phyloP scores from a whole-genome alignment of 139 green algal species.

The Chlorella sp. region DNA sequence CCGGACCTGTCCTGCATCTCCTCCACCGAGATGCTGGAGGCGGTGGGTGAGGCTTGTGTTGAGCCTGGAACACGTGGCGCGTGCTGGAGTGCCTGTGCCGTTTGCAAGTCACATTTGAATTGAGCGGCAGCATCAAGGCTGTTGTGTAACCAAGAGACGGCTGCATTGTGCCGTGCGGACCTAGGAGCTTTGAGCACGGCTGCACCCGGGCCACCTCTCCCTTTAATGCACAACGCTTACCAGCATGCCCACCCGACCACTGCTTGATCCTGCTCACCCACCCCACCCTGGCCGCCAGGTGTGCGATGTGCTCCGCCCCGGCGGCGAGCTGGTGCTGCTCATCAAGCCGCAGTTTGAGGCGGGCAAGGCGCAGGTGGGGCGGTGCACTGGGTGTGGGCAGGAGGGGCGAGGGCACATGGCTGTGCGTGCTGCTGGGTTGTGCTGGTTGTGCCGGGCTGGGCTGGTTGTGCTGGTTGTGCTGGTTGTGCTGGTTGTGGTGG shows the following conservation, averaged over 20 bases:
- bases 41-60: background rate
- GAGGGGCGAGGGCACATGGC: background rate
- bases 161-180: background rate
- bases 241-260: background rate
- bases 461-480: too few species aligned
- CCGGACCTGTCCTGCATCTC: slow-evolving; percentile 98
- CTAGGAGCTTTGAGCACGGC: too few species aligned
- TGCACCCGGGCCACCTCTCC: background rate
- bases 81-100: background rate
- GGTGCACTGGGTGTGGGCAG: background rate
- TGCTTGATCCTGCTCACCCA: background rate
- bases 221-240: background rate
- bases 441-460: too few species aligned
- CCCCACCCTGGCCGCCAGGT: slow-evolving; percentile 41
- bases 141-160: background rate
- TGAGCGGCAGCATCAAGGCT: too few species aligned
- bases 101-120: too few species aligned
- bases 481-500: too few species aligned
- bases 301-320: slow-evolving; percentile 55
- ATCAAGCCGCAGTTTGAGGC: slow-evolving; percentile 99
- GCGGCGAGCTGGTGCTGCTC: slow-evolving; percentile 82
- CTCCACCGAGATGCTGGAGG: slow-evolving; percentile 71
- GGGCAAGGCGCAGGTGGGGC: slow-evolving; percentile 54
- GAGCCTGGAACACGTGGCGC: background rate
- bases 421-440: too few species aligned